Base-by-base conservation (phyloP, 2,329 filamentous ascomycete species). In the Lasiodiplodia theobromae region DNA sequence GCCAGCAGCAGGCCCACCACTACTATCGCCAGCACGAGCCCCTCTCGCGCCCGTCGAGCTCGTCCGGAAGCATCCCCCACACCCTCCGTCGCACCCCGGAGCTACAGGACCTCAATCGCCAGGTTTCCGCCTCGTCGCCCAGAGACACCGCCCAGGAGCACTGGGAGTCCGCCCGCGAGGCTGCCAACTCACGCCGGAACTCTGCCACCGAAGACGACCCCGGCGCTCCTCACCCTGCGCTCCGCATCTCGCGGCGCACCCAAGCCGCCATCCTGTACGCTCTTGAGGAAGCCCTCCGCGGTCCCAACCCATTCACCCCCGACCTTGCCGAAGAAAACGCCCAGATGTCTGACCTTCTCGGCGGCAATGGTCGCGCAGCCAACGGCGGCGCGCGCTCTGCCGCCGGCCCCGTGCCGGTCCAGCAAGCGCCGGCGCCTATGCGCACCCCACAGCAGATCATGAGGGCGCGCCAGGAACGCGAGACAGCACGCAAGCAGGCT, bases 221-320 rank as follows among this genome's bases (percentile, higher is more conserved):
- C 73, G 71, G 25, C 69, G 80, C 77, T 73, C 85, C 76, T 77
- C 86, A 78, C 81, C 87, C 82, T 78, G 87, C 87, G 79, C 86
- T 79, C 74, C 89, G 88, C 75, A 90, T 97, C 79, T 97, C 94
- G 58, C 91, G 89, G 74, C 89, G 92, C 72, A 97, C 93, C 57
- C 92, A 93, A 72, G 92, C 92, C 79, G 95, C 96, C 47, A 94
- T 99, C 77, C 90, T 97, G 74, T 98, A 92, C 84, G 89, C 94
- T 47, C 88, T 98, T 68, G 94, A 98, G 84, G 93, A 96, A 83
- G 93, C 93, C 47, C 86, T 98, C 73, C 91, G 94, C 73, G 88
- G 91, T 57, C 94, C 95, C 2, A 87, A 93, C 72, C 84, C 89
- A 60, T 96, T 98, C 81, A 96, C 94, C 10, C 87, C 92, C 28